phyloP scores from a whole-genome alignment of 768 basidiomycete species.

The Tylopilus sp. region DNA sequence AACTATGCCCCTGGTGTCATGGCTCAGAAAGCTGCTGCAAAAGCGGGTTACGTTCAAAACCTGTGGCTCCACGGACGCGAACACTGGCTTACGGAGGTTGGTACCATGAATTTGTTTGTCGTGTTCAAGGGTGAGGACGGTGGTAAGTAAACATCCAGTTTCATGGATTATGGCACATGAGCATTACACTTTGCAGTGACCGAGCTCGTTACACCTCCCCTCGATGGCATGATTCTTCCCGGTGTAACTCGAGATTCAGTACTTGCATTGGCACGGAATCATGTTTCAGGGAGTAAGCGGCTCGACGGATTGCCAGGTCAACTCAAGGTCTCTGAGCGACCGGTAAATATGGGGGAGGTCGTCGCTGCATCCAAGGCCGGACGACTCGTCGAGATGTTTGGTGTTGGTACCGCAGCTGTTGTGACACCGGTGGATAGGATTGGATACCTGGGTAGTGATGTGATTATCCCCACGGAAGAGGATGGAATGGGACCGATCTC shows the following conservation, averaged over 20 bases:
- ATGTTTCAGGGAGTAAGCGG: slow-evolving; percentile 43
- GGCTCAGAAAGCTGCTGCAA: slow-evolving; percentile 75
- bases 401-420: slow-evolving; percentile 52
- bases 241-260: slow-evolving; percentile 62
- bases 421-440: slow-evolving; percentile 50
- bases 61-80: slow-evolving; percentile 80
- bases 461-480: slow-evolving; percentile 51
- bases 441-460: slow-evolving; percentile 55
- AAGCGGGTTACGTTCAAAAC: slow-evolving; percentile 81
- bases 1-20: slow-evolving; percentile 89
- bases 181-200: slow-evolving; percentile 29
- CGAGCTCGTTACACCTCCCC: slow-evolving; percentile 63
- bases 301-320: slow-evolving; percentile 53
- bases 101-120: slow-evolving; percentile 91
- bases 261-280: slow-evolving; percentile 49
- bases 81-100: slow-evolving; percentile 60
- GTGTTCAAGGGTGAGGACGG: slow-evolving; percentile 72
- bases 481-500: slow-evolving; percentile 77
- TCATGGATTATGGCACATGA: not conserved
- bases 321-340: slow-evolving; percentile 61
- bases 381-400: slow-evolving; percentile 49
- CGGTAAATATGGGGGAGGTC: slow-evolving; percentile 75
- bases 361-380: slow-evolving; percentile 43
- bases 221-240: slow-evolving; percentile 66
- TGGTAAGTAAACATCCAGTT: slow-evolving; percentile 34